phyloP scores from a whole-genome alignment of 106 monocot species.

The Allium sativum region DNA sequence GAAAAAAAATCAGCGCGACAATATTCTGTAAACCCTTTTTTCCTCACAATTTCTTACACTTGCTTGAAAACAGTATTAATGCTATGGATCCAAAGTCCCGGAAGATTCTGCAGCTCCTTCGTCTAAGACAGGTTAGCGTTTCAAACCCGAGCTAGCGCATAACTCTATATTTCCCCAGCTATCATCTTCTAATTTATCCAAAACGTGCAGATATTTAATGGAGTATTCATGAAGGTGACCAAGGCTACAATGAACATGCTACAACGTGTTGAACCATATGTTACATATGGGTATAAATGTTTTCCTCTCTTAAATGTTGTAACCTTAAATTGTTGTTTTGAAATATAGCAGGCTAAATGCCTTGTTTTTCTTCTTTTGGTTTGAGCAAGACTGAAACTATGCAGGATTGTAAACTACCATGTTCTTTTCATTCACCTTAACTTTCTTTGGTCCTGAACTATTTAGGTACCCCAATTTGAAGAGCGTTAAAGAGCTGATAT shows the following conservation, averaged over 20 bases:
- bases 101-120: constrained; percentile 35
- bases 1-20: too few species aligned
- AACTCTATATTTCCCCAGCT: too few species aligned
- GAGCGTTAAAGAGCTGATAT: constrained; percentile 30
- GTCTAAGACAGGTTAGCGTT: constrained; percentile 26
- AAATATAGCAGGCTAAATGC: too few species aligned
- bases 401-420: too few species aligned
- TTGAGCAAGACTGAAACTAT: too few species aligned
- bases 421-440: too few species aligned
- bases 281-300: constrained; percentile 33
- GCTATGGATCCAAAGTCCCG: constrained; percentile 32
- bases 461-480: constrained; percentile 37
- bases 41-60: not conserved
- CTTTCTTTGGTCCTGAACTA: too few species aligned
- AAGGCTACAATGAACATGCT: constrained; percentile 48
- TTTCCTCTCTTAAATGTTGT: not conserved
- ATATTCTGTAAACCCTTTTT: not conserved
- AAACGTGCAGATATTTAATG: constrained; percentile 32
- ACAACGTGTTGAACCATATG: constrained; percentile 43
- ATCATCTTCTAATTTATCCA: not conserved
- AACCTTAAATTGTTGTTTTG: too few species aligned
- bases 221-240: constrained; percentile 45
- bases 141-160: too few species aligned
- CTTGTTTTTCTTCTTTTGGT: too few species aligned
- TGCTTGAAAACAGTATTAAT: constrained; percentile 21